Base-by-base conservation (phyloP, 495 filamentous ascomycete species). In the Podospora pseudocomata region DNA sequence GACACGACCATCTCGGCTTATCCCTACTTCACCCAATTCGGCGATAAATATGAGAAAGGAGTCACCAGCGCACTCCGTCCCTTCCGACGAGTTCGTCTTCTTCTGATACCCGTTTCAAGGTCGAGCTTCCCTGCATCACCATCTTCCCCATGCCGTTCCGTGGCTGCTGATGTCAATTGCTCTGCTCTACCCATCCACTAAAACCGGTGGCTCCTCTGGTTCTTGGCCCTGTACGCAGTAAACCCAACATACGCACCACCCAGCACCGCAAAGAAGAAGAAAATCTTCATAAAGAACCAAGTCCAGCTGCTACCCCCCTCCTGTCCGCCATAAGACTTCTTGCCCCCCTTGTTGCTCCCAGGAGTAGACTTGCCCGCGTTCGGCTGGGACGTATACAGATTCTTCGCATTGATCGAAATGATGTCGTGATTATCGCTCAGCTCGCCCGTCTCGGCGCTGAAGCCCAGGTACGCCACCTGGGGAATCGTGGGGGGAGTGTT, bases 351-450 rank as follows among this genome's bases (percentile, higher is more conserved):
- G 65, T 73, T 76, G 57, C 76, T 80, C 23, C 78, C 79, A 28
- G 79, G 79, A 16, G 77, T 82, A 60, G 79, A 73, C 69, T 77
- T 76, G 64, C 74, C 77, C 19, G 30, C 28, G 63, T 75, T 81
- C 57, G 82, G 79, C 75, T 71, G 85, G 64, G 89, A 79, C 66
- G 84, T 85, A 80, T 99, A 97, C 30, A 98, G 84, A 76, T 97
- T 98, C 84, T 91, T 91, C 54, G 94, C 88, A 67, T 89, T 82
- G 77, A 99, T 86, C 65, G 86, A 90, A 78, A 98, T 90, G 78
- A 99, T 96, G 78, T 99, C 96, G 86, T 97, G 93, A 84, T 97
- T 97, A 79, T 99, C 96, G 77, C 87, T 92, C 71, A 99, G 85
- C 81, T 99, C 96, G 72, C 96, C 96, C 28, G 94, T 97, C 83